Evolutionary conservation across 169 alveolate genomes (phyloP).

Genomic region (Plasmodium blacklocki): DNA sequence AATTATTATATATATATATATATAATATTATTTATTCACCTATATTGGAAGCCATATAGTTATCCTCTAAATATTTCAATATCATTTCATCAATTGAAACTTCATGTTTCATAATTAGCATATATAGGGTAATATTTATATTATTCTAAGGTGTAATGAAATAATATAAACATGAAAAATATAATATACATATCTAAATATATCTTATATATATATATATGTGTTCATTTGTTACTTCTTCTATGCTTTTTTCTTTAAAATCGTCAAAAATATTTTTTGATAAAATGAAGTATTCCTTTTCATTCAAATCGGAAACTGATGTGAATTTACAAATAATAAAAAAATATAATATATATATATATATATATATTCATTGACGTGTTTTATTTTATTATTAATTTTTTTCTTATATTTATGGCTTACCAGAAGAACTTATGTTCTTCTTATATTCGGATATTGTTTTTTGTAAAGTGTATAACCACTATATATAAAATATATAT

Average conservation of each 20-base stretch:
- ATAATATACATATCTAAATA: not conserved
- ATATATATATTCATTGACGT: not conserved
- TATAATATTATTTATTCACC: conserved; percentile 10
- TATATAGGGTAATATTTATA: conserved; percentile 25
- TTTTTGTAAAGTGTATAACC: conserved; percentile 48
- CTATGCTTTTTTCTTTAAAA: conserved; percentile 48
- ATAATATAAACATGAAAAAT: not conserved
- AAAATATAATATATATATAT: not conserved
- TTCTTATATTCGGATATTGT: conserved; percentile 62
- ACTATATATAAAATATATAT: conserved; percentile 19
- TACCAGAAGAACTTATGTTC: conserved; percentile 64
- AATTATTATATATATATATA: not conserved
- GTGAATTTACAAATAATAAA: conserved; percentile 3
- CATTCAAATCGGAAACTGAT: conserved; percentile 61
- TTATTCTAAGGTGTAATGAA: conserved; percentile 11
- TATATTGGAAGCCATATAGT: conserved; percentile 22
- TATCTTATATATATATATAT: not conserved
- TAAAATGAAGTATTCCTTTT: conserved; percentile 55
- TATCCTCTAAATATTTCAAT: conserved; percentile 37
- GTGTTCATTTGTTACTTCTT: conserved; percentile 25
- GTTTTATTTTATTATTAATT: not conserved
- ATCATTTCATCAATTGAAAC: conserved; percentile 15
- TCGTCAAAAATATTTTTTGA: conserved; percentile 64
- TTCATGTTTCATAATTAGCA: conserved; percentile 32
- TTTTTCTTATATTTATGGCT: not conserved